These are phyloP conservation scores for Collybia sp. DNA, from an alignment of 768 basidiomycete species.

Conservation along the genomic window DNA sequence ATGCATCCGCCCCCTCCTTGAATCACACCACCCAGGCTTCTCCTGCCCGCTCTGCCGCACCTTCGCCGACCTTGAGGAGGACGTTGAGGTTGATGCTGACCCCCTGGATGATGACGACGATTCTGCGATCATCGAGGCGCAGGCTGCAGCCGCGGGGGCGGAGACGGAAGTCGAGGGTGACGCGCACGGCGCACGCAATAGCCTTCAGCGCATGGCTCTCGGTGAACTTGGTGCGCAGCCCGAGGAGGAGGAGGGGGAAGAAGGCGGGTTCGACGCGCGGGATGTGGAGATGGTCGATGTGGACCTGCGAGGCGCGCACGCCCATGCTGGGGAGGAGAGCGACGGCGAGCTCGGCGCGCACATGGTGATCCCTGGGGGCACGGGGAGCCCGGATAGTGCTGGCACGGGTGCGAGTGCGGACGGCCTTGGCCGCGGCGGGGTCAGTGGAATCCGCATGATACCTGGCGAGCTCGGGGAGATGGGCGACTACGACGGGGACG, in stretches of 20 bases:
- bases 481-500: constrained; percentile 4
- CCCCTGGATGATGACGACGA: constrained; percentile 15
- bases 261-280: background rate
- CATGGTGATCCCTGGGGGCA: too few species aligned
- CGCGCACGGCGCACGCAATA: background rate
- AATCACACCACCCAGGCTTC: constrained; percentile 89
- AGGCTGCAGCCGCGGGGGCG: constrained; percentile 27
- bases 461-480: background rate
- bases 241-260: background rate
- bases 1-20: constrained; percentile 88
- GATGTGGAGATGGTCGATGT: background rate
- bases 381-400: background rate
- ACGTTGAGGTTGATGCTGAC: constrained; percentile 62
- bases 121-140: constrained; percentile 4
- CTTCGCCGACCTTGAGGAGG: constrained; percentile 92
- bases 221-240: constrained; percentile 2
- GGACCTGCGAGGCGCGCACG: background rate
- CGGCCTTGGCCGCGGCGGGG: background rate
- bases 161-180: constrained; percentile 29
- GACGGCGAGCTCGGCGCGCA: background rate
- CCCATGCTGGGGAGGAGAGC: background rate
- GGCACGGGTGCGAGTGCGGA: background rate
- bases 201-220: background rate
- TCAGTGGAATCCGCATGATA: background rate
- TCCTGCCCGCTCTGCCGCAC: constrained; percentile 94